A percentile compares a stretch with the other conserved stretches of the same genome.
phyloP scores from a whole-genome alignment of 305 asterid species.

The Fraxinus sp. region DNA sequence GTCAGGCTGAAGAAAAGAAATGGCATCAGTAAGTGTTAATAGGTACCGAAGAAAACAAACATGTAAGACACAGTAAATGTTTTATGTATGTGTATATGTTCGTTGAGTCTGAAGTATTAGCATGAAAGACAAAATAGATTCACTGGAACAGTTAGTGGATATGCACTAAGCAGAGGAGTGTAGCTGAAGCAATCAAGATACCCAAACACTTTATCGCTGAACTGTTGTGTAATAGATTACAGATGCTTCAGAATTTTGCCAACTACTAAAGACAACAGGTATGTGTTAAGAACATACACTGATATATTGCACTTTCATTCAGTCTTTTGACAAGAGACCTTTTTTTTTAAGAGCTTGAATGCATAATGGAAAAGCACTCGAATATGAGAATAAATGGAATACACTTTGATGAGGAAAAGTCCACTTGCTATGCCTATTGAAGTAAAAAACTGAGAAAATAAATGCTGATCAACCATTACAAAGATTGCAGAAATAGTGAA shows the following conservation, averaged over 20 bases:
- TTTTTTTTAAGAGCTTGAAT: constrained; percentile 12
- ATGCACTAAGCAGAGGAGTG: background rate
- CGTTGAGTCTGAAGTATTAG: background rate
- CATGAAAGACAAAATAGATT: background rate
- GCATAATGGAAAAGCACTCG: constrained; percentile 13
- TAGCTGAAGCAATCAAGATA: constrained; percentile 2
- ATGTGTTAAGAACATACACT: constrained; percentile 8
- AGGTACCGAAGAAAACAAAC: background rate
- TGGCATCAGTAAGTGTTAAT: background rate
- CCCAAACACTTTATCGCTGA: background rate
- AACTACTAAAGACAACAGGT: background rate
- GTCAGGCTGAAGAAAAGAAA: background rate
- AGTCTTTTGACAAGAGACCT: constrained; percentile 16
- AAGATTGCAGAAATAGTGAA: background rate
- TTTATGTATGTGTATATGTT: background rate
- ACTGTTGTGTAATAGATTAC: background rate
- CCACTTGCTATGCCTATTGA: background rate
- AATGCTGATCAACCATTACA: background rate
- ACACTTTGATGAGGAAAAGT: background rate
- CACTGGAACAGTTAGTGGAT: background rate
- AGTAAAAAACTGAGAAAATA: background rate
- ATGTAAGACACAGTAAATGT: background rate
- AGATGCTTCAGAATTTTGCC: background rate
- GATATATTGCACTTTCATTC: background rate
- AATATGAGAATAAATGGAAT: constrained; percentile 7